Base-by-base conservation (phyloP, 805 yeast species). In the Saturnispora quitensis region DNA sequence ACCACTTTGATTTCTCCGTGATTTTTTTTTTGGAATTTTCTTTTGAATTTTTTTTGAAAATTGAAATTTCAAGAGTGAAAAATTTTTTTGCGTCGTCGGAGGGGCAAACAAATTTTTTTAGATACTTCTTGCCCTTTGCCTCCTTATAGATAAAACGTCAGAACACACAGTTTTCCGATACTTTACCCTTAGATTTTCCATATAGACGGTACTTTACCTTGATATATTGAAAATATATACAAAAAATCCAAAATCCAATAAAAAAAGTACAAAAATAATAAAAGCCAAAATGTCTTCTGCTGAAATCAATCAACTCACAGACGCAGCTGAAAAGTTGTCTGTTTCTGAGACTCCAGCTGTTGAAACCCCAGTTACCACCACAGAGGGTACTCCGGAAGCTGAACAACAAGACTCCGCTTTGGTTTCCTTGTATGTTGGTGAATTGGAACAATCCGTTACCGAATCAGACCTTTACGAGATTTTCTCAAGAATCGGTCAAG, bases 401-500 rank as follows among this genome's bases (percentile, higher is more conserved):
- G 64, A 71, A 51, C 63, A 63, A 52, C 75, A 76, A 57, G 74
- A 80, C 51, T 84, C 78, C 64, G 71, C 78, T 55, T 75, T 85
- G 55, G 93, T 93, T 58, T 89, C 97, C 46, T 82, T 93, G 63
- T 93, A 93, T 74, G 98, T 93, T 67, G 98, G 99, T 67, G 99
- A 93, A 75, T 82, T 93, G 64, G 95, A 88, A 71, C 87, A 90
- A 58, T 70, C 86, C 45, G 96, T 93, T 62, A 86, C 89, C 62
- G 99, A 93, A 78, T 96, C 98, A 56, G 78, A 85, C 63, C 81
- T 93, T 67, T 93, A 86, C 69, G 99, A 93, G 77, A 77, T 90
- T 64, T 93, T 93, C 77, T 86, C 95, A 58, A 89, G 87, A 67
- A 78, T 91, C 63, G 99, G 98, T 62, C 89, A 88, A 66, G 98